Percentiles rank a stretch among this genome's conserved stretches.
phyloP scores from a whole-genome alignment of 2,329 filamentous ascomycete genomes.

The Nemania sp. region DNA sequence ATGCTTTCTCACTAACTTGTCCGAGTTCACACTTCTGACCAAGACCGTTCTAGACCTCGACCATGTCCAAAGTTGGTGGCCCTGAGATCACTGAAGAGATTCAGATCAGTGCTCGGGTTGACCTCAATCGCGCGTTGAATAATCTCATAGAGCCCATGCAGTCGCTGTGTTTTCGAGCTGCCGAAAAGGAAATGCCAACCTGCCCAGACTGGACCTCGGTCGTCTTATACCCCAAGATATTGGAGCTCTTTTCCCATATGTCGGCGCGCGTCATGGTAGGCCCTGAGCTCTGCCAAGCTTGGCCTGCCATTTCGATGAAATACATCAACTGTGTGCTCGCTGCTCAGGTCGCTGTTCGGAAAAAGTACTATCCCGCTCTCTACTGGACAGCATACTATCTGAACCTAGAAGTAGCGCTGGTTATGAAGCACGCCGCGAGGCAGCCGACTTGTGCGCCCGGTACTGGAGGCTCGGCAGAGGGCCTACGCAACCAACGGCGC shows the following conservation, averaged over 20 bases:
- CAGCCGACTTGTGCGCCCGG: constrained; percentile 28
- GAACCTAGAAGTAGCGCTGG: constrained; percentile 22
- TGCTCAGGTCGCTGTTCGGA: constrained; percentile 23
- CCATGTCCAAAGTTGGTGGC: constrained; percentile 20
- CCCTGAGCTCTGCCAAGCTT: constrained; percentile 25
- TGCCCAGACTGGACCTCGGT: constrained; percentile 22
- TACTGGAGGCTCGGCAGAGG: constrained; percentile 24
- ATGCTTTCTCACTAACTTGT: background rate
- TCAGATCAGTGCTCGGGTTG: constrained; percentile 13
- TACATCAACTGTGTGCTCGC: constrained; percentile 26
- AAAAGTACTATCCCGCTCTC: constrained; percentile 22
- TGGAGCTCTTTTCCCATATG: constrained; percentile 24
- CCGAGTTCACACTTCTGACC: background rate
- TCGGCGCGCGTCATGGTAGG: constrained; percentile 32
- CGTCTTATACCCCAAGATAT: constrained; percentile 22
- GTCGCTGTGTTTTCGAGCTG: constrained; percentile 18
- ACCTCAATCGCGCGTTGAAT: constrained; percentile 21
- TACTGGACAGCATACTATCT: constrained; percentile 30
- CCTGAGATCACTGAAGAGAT: constrained; percentile 23
- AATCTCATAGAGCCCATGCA: constrained; percentile 25
- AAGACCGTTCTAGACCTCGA: constrained; percentile 12
- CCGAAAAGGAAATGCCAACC: constrained; percentile 16
- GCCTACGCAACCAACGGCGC: constrained; percentile 13
- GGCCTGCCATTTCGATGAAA: constrained; percentile 23
- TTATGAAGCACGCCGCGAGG: constrained; percentile 20